Conservation (phyloP, 441 rosid genomes). For the Metrosideros polymorpha region DNA sequence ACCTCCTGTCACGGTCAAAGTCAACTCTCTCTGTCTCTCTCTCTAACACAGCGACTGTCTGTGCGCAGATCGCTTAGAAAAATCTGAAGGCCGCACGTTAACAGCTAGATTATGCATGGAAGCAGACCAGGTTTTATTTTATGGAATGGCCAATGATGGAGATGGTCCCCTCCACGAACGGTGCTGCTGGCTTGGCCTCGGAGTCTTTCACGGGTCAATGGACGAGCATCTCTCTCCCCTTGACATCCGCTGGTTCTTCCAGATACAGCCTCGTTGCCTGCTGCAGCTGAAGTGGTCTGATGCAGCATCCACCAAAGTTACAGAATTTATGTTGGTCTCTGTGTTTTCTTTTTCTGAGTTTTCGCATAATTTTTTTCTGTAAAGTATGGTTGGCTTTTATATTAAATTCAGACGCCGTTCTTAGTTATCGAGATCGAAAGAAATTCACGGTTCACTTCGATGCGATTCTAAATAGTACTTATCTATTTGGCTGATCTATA, state of each 20-base stretch:
- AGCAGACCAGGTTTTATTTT: neutral
- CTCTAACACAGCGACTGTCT: neutral
- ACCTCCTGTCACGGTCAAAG: neutral
- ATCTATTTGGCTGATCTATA: neutral
- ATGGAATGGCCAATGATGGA: neutral
- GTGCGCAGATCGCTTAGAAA: rapidly evolving
- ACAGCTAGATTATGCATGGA: neutral
- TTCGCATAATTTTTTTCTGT: neutral
- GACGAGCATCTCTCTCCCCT: neutral
- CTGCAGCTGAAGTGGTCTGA: neutral
- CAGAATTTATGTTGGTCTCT: neutral
- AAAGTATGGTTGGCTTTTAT: neutral
- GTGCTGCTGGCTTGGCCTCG: neutral
- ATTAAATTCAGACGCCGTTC: no score
- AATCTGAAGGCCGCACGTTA: neutral
- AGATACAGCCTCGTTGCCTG: neutral
- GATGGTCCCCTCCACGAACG: neutral
- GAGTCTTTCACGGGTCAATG: neutral
- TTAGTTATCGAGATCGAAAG: neutral
- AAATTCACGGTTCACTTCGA: no score
- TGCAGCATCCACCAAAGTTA: neutral
- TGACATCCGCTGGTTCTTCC: neutral
- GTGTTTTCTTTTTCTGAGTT: neutral
- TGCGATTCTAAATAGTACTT: neutral
- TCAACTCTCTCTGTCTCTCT: neutral